These are phyloP conservation scores for Zygnema circumcarinatum DNA, from an alignment of 139 green algal species.

Conservation along the genomic window DNA sequence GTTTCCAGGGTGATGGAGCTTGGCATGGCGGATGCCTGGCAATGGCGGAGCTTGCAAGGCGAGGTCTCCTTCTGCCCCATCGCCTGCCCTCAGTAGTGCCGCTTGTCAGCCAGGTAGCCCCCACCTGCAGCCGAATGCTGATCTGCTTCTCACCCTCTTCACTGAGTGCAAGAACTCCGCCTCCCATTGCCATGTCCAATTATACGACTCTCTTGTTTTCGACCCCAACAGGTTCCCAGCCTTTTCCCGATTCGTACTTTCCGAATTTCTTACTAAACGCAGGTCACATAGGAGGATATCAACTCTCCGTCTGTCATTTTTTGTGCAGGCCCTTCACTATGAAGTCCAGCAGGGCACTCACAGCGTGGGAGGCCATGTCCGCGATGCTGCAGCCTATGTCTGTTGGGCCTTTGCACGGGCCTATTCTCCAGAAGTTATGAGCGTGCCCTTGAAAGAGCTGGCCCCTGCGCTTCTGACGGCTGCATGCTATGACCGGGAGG, in stretches of 20 bases:
- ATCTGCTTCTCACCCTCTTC: too few relatives aligned
- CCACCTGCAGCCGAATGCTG: too few relatives aligned
- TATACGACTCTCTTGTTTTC: too few relatives aligned
- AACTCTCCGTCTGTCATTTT: background rate
- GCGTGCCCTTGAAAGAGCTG: conserved; percentile 63
- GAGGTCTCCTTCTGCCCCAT: conserved; percentile 83
- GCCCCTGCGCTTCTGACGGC: conserved; percentile 81
- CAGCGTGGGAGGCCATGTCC: conserved; percentile 91
- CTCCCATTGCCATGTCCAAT: too few relatives aligned
- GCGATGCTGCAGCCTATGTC: conserved; percentile 95
- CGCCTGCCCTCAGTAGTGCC: conserved; percentile 69
- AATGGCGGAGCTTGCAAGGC: conserved; percentile 89
- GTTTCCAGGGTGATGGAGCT: conserved; percentile 69
- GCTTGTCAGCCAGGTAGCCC: conserved; percentile 39
- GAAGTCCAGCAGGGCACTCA: conserved; percentile 87
- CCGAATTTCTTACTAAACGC: too few relatives aligned
- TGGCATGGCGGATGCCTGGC: conserved; percentile 97
- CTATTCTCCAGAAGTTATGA: conserved; percentile 77
- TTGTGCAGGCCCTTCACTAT: conserved; percentile 79
- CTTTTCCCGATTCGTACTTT: too few relatives aligned
- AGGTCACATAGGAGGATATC: too few relatives aligned
- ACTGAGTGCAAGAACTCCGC: too few relatives aligned
- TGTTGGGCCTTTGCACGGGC: conserved; percentile 94
- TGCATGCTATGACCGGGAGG: conserved; percentile 91
- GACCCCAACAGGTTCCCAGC: too few relatives aligned